Percentiles rank a stretch among this genome's conserved stretches.
phyloP scores from a whole-genome alignment of 352 stramenopile genomes.

The Pythium diclinum region DNA sequence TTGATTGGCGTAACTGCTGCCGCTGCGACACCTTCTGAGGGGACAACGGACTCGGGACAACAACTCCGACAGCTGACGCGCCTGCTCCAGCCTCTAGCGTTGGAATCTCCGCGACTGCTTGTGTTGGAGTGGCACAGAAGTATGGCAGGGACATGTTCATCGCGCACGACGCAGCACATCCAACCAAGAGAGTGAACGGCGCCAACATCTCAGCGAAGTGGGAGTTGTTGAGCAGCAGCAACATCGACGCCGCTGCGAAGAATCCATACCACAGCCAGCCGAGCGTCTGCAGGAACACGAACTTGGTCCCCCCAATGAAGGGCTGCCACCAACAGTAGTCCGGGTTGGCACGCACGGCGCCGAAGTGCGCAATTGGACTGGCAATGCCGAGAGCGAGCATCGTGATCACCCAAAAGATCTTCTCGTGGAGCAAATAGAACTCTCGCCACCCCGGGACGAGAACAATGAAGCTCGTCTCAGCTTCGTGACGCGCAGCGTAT shows the following conservation, averaged over 20 bases:
- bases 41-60: not conserved
- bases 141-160: conserved; percentile 39
- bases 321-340: conserved; percentile 48
- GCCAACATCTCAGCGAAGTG: conserved; percentile 28
- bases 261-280: conserved; percentile 60
- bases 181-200: conserved; percentile 36
- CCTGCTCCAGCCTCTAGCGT: not conserved
- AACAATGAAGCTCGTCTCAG: not conserved
- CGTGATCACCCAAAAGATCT: conserved; percentile 39
- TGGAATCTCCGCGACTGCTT: not conserved
- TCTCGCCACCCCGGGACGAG: not conserved
- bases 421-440: conserved; percentile 30
- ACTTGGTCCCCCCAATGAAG: conserved; percentile 53
- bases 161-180: conserved; percentile 25
- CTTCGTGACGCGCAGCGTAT: conserved; percentile 17
- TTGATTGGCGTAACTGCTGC: conserved; percentile 6
- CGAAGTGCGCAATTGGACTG: conserved; percentile 39
- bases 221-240: conserved; percentile 41
- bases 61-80: not conserved
- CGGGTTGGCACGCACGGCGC: conserved; percentile 30
- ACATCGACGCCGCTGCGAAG: conserved; percentile 37
- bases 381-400: conserved; percentile 36
- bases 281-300: conserved; percentile 55
- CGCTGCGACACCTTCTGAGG: not conserved
- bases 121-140: conserved; percentile 22